Conservation (phyloP, 345 rosid species). For the Eucalyptus marginata region DNA sequence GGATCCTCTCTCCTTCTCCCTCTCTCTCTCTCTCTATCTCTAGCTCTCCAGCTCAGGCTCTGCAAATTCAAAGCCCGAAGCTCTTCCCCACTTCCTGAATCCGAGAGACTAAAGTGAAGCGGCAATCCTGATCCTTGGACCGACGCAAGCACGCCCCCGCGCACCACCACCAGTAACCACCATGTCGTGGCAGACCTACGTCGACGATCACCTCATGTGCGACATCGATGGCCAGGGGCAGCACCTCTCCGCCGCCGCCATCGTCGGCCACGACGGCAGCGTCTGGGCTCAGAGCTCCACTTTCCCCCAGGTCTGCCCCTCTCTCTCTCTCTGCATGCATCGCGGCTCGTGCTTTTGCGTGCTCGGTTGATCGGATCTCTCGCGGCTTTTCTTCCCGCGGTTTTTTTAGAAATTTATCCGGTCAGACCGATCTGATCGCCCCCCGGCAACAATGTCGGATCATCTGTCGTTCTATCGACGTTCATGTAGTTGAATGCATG, state of each 20-base stretch:
- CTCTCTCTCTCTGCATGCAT: not conserved
- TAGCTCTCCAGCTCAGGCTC: not conserved
- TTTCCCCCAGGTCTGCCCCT: slow-evolving; percentile 43
- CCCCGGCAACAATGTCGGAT: not conserved
- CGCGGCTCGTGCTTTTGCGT: not conserved
- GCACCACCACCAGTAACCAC: not conserved
- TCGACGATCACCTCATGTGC: slow-evolving; percentile 87
- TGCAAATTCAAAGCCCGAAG: not conserved
- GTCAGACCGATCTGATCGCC: too few species aligned
- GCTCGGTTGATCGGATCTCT: not conserved
- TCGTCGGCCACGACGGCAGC: slow-evolving; percentile 71
- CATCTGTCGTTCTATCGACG: not conserved
- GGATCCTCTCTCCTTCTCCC: not conserved
- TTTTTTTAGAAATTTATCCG: not conserved
- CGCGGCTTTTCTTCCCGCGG: not conserved
- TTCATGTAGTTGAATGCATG: not conserved
- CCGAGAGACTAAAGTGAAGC: not conserved
- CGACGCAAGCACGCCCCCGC: not conserved
- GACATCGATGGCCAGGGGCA: slow-evolving; percentile 54
- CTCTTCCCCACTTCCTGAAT: not conserved
- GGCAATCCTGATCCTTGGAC: not conserved
- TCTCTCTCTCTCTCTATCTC: not conserved
- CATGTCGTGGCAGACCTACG: slow-evolving; percentile 94
- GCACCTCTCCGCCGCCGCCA: slow-evolving; percentile 63
- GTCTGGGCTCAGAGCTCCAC: slow-evolving; percentile 79